phyloP scores from a whole-genome alignment of 2,329 filamentous ascomycete genomes.

The Botrytis elliptica region DNA sequence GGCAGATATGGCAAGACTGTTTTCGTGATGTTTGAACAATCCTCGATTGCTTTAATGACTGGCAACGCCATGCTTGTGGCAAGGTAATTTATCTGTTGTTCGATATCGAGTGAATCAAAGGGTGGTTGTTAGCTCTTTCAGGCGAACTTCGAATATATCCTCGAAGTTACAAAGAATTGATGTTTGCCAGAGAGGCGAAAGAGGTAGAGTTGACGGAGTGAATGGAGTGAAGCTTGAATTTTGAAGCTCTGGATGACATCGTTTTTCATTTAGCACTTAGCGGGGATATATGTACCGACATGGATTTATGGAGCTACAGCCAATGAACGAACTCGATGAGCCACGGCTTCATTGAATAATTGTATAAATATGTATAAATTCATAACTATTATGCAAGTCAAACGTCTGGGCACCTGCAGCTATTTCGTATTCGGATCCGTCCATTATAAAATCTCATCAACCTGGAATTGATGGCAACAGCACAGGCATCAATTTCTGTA shows the following conservation, averaged over 20 bases:
- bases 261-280: not conserved
- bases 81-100: not conserved
- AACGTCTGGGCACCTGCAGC: not conserved
- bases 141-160: not conserved
- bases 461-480: not conserved
- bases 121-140: too few species aligned
- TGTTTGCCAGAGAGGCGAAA: not conserved
- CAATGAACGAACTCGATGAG: not conserved
- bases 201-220: not conserved
- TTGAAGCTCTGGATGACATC: conserved; percentile 1
- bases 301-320: not conserved
- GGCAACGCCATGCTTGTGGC: conserved; percentile 61
- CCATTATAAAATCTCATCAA: not conserved
- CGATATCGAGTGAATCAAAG: not conserved
- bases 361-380: not conserved
- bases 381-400: not conserved
- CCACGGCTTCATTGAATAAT: not conserved
- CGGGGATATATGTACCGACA: not conserved
- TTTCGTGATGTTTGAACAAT: conserved; percentile 73
- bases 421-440: not conserved
- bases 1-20: conserved; percentile 73
- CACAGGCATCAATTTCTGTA: not conserved
- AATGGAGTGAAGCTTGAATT: not conserved
- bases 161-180: not conserved
- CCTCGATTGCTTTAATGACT: conserved; percentile 63